Conservation (phyloP, 1,284 basidiomycete species). For the Athelia sp. region DNA sequence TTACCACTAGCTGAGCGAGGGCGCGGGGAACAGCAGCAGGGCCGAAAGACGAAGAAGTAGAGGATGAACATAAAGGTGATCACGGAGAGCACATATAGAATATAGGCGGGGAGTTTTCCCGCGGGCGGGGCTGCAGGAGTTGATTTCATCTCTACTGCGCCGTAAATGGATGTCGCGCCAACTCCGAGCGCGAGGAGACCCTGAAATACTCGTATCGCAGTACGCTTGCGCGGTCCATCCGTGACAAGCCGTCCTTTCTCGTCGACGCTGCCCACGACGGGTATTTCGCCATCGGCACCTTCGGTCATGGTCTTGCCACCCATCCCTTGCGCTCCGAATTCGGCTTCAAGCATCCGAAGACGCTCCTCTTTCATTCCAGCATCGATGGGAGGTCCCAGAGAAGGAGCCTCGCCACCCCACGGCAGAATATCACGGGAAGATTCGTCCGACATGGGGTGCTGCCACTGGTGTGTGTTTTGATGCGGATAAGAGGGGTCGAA, state of each 20-base stretch:
- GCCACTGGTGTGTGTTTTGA: slow-evolving; percentile 3
- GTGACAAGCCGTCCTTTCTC: slow-evolving; percentile 53
- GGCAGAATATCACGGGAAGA: slow-evolving; percentile 40
- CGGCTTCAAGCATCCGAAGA: slow-evolving; percentile 62
- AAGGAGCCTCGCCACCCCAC: slow-evolving; percentile 41
- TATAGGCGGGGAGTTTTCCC: slow-evolving; percentile 46
- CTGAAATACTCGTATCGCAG: slow-evolving; percentile 42
- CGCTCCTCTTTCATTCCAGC: slow-evolving; percentile 57
- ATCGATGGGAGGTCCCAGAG: slow-evolving; percentile 36
- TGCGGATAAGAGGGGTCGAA: slow-evolving; percentile 29
- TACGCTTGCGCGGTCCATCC: slow-evolving; percentile 55
- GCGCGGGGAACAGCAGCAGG: slow-evolving; percentile 48
- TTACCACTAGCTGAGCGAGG: slow-evolving; percentile 20
- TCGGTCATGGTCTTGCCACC: slow-evolving; percentile 19
- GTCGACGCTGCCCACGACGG: slow-evolving; percentile 53
- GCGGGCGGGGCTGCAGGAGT: slow-evolving; percentile 48
- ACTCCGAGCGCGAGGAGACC: slow-evolving; percentile 45
- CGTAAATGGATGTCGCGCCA: slow-evolving; percentile 54
- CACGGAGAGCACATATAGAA: slow-evolving; percentile 53
- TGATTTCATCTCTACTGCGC: slow-evolving; percentile 55
- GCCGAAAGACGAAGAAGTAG: slow-evolving; percentile 54
- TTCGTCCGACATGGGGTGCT: slow-evolving; percentile 21
- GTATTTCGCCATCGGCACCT: slow-evolving; percentile 39
- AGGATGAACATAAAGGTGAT: slow-evolving; percentile 45
- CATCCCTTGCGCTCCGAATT: slow-evolving; percentile 43